Percentiles rank a stretch among this genome's conserved stretches.
phyloP scores from a whole-genome alignment of 441 rosid genomes.

The Aleurites moluccanus region DNA sequence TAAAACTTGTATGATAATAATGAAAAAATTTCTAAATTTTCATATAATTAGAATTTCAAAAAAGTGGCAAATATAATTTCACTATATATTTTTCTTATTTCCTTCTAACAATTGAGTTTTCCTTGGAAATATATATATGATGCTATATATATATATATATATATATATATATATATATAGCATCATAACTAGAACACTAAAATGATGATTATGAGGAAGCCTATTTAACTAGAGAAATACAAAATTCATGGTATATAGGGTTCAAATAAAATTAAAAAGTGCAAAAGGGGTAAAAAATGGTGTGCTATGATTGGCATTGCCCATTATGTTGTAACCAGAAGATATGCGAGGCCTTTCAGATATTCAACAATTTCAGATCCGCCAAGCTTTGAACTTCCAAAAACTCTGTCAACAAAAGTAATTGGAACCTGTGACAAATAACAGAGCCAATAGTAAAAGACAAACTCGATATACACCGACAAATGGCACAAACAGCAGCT shows the following conservation, averaged over 20 bases:
- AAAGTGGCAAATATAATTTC: too few species aligned
- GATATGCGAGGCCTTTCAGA: slow-evolving; percentile 85
- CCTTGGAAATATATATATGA: too few species aligned
- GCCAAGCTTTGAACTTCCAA: slow-evolving; percentile 95
- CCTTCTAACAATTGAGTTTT: too few species aligned
- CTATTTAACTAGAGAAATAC: background rate
- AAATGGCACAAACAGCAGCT: background rate
- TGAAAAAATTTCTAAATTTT: too few species aligned
- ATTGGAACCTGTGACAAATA: slow-evolving; percentile 74
- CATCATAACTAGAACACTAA: background rate
- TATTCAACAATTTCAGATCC: slow-evolving; percentile 98
- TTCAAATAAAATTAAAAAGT: background rate
- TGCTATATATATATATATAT: too few species aligned
- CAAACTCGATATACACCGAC: background rate
- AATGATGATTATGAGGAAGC: background rate
- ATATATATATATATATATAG: background rate
- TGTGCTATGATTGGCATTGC: background rate
- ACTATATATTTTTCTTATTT: too few species aligned
- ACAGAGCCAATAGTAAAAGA: background rate
- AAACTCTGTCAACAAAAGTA: slow-evolving; percentile 89
- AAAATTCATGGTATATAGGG: background rate
- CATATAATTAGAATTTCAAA: too few species aligned
- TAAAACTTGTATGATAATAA: too few species aligned
- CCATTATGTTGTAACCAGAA: slow-evolving; percentile 70
- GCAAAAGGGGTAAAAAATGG: background rate